Percentiles rank a stretch among this genome's conserved stretches.
These are phyloP conservation scores for Casuarina equisetifolia DNA, from an alignment of 306 rosid genomes.

Conservation along the genomic window DNA sequence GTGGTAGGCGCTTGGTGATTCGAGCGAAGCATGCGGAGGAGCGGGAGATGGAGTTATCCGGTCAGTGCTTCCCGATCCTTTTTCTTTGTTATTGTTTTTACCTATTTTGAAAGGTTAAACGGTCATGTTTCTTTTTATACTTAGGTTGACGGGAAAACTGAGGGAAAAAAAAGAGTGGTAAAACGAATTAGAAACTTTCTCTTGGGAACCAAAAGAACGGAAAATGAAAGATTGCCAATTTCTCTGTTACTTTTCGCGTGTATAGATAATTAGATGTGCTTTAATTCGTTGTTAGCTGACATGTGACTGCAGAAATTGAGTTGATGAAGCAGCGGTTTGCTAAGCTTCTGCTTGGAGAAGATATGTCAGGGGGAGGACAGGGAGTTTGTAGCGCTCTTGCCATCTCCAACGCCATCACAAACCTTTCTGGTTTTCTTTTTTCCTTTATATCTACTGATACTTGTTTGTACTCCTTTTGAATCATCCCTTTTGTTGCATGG, in stretches of 20 bases:
- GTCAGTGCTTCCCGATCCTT: constrained; percentile 22
- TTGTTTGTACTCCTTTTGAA: not conserved
- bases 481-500: not conserved
- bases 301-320: constrained; percentile 34
- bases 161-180: not conserved
- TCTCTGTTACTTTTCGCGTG: not conserved
- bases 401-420: constrained; percentile 49
- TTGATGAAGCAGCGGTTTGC: constrained; percentile 55
- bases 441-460: not conserved
- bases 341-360: constrained; percentile 52
- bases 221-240: not conserved
- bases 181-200: not conserved
- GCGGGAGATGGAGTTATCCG: constrained; percentile 26
- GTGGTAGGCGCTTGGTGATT: constrained; percentile 23
- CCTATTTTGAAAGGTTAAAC: not conserved
- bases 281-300: not conserved
- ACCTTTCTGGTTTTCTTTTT: constrained; percentile 42
- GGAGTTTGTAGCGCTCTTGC: constrained; percentile 54
- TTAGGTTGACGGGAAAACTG: not conserved
- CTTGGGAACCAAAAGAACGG: not conserved
- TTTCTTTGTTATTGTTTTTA: not conserved
- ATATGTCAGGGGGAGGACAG: constrained; percentile 55
- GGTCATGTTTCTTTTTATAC: not conserved
- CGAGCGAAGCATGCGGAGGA: constrained; percentile 9
- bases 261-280: not conserved